phyloP scores from a whole-genome alignment of 2,329 filamentous ascomycete genomes.

The Hirsutella thompsonii region DNA sequence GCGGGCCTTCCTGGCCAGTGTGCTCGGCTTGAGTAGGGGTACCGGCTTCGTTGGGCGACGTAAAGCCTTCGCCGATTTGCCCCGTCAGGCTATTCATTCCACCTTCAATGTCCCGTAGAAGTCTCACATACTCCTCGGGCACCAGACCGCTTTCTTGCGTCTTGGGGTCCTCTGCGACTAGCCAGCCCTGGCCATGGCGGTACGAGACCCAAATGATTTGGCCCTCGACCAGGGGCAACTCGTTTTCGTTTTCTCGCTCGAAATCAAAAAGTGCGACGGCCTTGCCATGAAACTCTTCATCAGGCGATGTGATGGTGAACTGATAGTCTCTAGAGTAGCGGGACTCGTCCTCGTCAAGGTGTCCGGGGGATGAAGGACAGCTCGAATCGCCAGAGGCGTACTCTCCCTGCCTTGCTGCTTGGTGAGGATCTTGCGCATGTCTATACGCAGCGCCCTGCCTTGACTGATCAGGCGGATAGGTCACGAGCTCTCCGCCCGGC shows the following conservation, averaged over 20 bases:
- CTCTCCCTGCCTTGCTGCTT: conserved; percentile 34
- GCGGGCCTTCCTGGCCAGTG: conserved; percentile 29
- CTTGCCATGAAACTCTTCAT: conserved; percentile 96
- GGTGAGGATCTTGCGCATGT: conserved; percentile 31
- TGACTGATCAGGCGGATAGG: conserved; percentile 56
- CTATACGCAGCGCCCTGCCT: conserved; percentile 38
- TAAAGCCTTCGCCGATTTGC: conserved; percentile 39
- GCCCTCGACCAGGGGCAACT: conserved; percentile 81
- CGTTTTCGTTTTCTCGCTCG: conserved; percentile 89
- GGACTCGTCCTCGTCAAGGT: conserved; percentile 52
- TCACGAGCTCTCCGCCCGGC: conserved; percentile 68
- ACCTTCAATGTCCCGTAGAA: conserved; percentile 86
- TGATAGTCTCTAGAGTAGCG: conserved; percentile 86
- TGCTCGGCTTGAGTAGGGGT: conserved; percentile 52
- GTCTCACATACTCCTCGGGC: conserved; percentile 88
- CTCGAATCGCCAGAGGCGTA: conserved; percentile 49
- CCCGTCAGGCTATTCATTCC: conserved; percentile 64
- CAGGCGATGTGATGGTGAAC: conserved; percentile 87
- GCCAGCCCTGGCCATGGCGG: conserved; percentile 90
- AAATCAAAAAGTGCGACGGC: conserved; percentile 95
- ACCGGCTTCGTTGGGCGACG: conserved; percentile 40
- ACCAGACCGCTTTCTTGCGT: conserved; percentile 90
- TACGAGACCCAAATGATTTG: conserved; percentile 97
- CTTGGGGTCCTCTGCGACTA: conserved; percentile 91
- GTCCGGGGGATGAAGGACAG: conserved; percentile 44